These are phyloP conservation scores for Kodamaea sp. DNA, from an alignment of 1,139 yeast genomes.

Conservation along the genomic window DNA sequence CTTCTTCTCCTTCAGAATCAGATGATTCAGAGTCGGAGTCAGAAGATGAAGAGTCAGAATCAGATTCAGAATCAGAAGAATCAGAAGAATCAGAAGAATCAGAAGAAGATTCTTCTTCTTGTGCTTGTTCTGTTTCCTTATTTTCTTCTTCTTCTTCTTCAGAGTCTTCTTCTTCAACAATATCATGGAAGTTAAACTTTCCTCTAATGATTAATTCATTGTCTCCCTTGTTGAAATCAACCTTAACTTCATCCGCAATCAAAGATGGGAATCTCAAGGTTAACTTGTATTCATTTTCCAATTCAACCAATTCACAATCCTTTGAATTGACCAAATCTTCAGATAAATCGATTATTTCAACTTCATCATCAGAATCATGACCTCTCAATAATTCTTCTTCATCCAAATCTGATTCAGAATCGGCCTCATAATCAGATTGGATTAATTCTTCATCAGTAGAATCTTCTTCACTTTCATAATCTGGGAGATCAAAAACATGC, in stretches of 20 bases:
- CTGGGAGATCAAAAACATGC: conserved; percentile 41
- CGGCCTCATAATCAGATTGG: conserved; percentile 5
- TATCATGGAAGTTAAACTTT: conserved; percentile 33
- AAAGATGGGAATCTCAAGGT: conserved; percentile 44
- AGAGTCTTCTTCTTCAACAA: conserved; percentile 17
- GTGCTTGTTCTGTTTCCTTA: conserved; percentile 10
- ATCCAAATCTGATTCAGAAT: conserved; percentile 16
- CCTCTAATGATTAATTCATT: conserved; percentile 45
- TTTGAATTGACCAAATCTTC: conserved; percentile 43
- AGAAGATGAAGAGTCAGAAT: conserved; percentile 13
- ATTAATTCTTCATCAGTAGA: conserved; percentile 30
- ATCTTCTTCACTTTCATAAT: conserved; percentile 31
- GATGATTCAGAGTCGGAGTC: conserved; percentile 15
- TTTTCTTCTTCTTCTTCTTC: conserved; percentile 21
- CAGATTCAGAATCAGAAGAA: conserved; percentile 14
- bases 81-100: conserved; percentile 12
- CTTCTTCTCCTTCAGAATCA: conserved; percentile 13
- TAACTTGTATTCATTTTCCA: conserved; percentile 40
- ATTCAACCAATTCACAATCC: conserved; percentile 43
- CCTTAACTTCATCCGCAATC: conserved; percentile 40
- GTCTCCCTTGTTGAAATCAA: conserved; percentile 40
- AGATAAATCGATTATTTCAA: conserved; percentile 40
- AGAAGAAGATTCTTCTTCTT: conserved; percentile 4
- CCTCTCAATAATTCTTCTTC: conserved; percentile 27
- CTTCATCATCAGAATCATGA: conserved; percentile 34